phyloP scores from a whole-genome alignment of 768 basidiomycete species.

The Podaxis carcinomalis region DNA sequence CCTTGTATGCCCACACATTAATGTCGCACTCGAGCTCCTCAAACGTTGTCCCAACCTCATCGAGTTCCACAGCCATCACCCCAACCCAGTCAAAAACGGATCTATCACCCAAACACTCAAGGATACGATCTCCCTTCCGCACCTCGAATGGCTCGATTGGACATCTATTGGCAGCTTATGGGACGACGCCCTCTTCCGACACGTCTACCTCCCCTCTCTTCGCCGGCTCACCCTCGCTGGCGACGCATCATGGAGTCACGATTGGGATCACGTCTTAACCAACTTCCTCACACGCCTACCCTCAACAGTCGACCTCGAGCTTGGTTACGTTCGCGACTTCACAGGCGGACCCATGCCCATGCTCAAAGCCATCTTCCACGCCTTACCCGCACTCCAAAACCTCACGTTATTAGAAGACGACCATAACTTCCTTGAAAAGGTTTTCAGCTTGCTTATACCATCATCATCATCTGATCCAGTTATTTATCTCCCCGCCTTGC shows the following conservation, averaged over 20 bases:
- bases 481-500: not conserved
- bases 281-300: not conserved
- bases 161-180: not conserved
- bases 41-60: slow-evolving; percentile 1
- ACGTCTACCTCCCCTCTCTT: not conserved
- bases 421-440: slow-evolving; percentile 3
- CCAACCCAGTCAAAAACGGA: slow-evolving; percentile 1
- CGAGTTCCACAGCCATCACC: slow-evolving; percentile 4
- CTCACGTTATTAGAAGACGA: slow-evolving; percentile 1
- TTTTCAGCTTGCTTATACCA: not conserved
- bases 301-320: not conserved
- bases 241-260: slow-evolving; percentile 1
- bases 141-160: slow-evolving; percentile 8
- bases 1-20: not conserved
- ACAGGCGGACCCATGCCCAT: not conserved
- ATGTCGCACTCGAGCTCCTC: slow-evolving; percentile 5
- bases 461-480: not conserved
- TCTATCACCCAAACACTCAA: not conserved
- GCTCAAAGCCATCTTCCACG: slow-evolving; percentile 1
- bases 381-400: not conserved
- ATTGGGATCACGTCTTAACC: not conserved
- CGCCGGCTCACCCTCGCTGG: not conserved
- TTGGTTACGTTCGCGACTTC: not conserved
- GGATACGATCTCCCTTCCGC: not conserved
- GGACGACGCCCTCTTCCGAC: slow-evolving; percentile 9